Percentiles rank a stretch among this genome's conserved stretches.
Conservation (phyloP, 768 basidiomycete species). For the Antrodiella citrinella region DNA sequence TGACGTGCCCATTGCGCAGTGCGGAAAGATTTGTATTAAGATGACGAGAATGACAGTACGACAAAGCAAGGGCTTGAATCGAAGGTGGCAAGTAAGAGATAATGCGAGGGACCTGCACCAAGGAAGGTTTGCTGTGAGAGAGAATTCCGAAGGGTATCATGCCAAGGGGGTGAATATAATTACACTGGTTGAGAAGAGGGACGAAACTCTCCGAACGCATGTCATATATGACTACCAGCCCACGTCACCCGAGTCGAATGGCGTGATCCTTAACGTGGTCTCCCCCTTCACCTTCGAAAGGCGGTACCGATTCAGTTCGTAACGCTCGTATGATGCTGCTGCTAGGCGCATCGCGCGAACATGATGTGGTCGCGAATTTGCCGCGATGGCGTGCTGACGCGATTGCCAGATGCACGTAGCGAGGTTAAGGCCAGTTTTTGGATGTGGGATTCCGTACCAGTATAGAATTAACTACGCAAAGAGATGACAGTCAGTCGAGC, state of each 20-base stretch:
- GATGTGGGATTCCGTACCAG: constrained; percentile 87
- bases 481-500: constrained; percentile 10
- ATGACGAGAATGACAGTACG: background rate
- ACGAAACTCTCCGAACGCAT: too few species aligned
- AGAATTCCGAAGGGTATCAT: too few species aligned
- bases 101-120: too few species aligned
- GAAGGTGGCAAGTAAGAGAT: too few species aligned
- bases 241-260: constrained; percentile 56
- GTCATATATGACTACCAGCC: too few species aligned
- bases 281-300: constrained; percentile 62
- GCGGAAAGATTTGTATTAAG: background rate
- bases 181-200: too few species aligned
- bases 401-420: constrained; percentile 97
- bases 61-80: background rate
- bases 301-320: constrained; percentile 68
- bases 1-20: too few species aligned
- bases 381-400: constrained; percentile 72
- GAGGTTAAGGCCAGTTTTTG: constrained; percentile 72
- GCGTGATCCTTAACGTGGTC: constrained; percentile 44
- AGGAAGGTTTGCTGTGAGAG: too few species aligned
- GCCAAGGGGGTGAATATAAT: too few species aligned
- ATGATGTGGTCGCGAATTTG: constrained; percentile 75
- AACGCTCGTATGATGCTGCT: constrained; percentile 66
- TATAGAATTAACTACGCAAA: constrained; percentile 67
- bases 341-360: constrained; percentile 79